Percentiles rank a stretch among this genome's conserved stretches.
Conservation (phyloP, 2,329 filamentous ascomycete species). For the Trichoderma sp. region DNA sequence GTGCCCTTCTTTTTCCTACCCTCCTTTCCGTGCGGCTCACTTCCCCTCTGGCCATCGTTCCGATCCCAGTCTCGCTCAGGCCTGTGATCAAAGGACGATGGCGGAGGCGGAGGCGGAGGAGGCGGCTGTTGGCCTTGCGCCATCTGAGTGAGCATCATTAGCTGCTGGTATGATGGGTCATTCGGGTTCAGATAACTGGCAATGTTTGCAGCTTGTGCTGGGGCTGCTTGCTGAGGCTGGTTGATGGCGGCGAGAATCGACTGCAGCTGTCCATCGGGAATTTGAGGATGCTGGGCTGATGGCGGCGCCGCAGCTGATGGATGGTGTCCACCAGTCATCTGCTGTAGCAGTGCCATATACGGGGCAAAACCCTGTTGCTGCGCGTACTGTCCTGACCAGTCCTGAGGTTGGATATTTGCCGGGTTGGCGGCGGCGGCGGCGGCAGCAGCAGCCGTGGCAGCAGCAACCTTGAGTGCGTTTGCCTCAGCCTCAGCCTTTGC, state of each 20-base stretch:
- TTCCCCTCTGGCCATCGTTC: slow-evolving; percentile 37
- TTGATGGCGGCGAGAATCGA: slow-evolving; percentile 48
- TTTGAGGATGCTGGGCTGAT: slow-evolving; percentile 32
- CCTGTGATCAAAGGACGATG: slow-evolving; percentile 32
- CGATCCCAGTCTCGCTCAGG: slow-evolving; percentile 41
- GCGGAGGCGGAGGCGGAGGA: slow-evolving; percentile 28
- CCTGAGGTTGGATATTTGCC: slow-evolving; percentile 28
- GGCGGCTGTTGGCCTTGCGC: slow-evolving; percentile 39
- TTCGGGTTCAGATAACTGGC: slow-evolving; percentile 40
- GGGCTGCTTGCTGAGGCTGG: slow-evolving; percentile 36
- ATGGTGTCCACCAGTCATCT: slow-evolving; percentile 42
- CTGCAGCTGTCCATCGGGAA: slow-evolving; percentile 45
- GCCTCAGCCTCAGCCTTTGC: slow-evolving; percentile 39
- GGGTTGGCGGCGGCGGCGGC: slow-evolving; percentile 22
- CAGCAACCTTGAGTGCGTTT: slow-evolving; percentile 34
- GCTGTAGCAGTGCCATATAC: slow-evolving; percentile 47
- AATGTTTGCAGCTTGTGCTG: slow-evolving; percentile 28
- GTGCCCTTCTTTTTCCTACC: slow-evolving; percentile 45
- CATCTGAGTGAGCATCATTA: slow-evolving; percentile 43
- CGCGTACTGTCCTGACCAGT: slow-evolving; percentile 36
- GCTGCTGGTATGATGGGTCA: slow-evolving; percentile 45
- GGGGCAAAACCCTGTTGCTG: slow-evolving; percentile 40
- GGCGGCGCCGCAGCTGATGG: slow-evolving; percentile 24
- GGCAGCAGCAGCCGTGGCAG: slow-evolving; percentile 26
- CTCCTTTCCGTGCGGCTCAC: slow-evolving; percentile 42